phyloP scores from a whole-genome alignment of 306 rosid genomes.

The Sindora glabra region DNA sequence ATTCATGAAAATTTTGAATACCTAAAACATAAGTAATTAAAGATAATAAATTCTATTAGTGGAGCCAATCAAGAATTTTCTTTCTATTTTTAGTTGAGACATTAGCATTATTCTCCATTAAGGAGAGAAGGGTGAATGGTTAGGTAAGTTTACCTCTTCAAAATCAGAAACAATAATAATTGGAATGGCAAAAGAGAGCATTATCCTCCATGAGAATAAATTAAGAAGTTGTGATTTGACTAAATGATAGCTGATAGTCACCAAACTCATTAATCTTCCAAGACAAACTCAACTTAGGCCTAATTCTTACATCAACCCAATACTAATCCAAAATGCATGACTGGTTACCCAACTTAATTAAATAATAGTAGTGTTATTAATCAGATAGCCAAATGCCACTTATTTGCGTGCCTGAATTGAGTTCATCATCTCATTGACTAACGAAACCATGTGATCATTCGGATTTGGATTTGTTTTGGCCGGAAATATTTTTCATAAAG shows the following conservation, averaged over 20 bases:
- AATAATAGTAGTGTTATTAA: neutral
- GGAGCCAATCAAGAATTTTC: neutral
- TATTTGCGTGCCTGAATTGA: neutral
- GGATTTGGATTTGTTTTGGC: neutral
- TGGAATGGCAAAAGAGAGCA: neutral
- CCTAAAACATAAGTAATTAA: too few relatives aligned
- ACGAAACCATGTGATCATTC: neutral
- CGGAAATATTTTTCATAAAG: too few relatives aligned
- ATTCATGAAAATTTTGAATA: too few relatives aligned
- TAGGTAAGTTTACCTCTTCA: neutral
- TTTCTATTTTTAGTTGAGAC: neutral
- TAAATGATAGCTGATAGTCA: conserved; percentile 11
- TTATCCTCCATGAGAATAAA: neutral
- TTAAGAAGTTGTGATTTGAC: conserved; percentile 6
- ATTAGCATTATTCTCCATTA: too few relatives aligned
- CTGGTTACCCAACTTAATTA: conserved; percentile 17
- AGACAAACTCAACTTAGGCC: neutral
- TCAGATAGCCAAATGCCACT: conserved; percentile 15
- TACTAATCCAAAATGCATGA: neutral
- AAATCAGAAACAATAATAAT: neutral
- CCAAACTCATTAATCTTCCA: neutral
- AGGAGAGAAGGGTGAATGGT: neutral
- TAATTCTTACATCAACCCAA: neutral
- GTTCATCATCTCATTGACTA: neutral
- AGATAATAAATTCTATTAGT: neutral